Percentiles rank a stretch among this genome's conserved stretches.
These are phyloP conservation scores for Trichoderma hamatum DNA, from an alignment of 2,329 filamentous ascomycete species.

Conservation along the genomic window DNA sequence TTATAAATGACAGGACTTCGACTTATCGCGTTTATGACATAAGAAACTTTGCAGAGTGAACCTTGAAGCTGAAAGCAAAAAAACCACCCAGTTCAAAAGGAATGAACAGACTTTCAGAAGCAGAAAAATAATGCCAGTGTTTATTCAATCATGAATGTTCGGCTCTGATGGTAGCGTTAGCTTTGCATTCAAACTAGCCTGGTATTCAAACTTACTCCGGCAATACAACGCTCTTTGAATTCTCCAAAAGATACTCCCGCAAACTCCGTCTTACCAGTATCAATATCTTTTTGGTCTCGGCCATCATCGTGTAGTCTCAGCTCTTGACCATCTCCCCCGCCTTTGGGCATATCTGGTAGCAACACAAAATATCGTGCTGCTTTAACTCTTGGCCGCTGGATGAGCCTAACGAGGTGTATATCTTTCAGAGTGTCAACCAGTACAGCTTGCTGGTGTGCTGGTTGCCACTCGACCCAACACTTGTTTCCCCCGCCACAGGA, in stretches of 20 bases:
- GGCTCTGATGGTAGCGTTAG: not conserved
- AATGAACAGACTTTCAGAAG: not conserved
- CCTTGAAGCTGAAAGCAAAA: not conserved
- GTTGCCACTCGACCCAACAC: conserved; percentile 22
- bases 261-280: conserved; percentile 11
- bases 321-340: not conserved
- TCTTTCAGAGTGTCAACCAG: not conserved
- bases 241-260: conserved; percentile 17
- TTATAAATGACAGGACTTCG: not conserved
- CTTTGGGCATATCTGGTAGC: not conserved
- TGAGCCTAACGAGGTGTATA: not conserved
- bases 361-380: not conserved
- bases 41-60: not conserved
- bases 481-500: not conserved
- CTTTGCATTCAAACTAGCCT: not conserved
- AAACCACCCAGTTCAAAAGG: not conserved
- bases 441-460: not conserved
- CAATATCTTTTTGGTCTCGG: conserved; percentile 1
- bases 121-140: not conserved
- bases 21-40: not conserved
- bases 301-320: conserved; percentile 1
- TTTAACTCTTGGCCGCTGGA: not conserved
- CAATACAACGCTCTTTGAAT: not conserved
- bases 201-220: not conserved
- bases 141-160: conserved; percentile 1